Conservation (phyloP, 164 flowering plant species). For the Vitis rotundifolia region DNA sequence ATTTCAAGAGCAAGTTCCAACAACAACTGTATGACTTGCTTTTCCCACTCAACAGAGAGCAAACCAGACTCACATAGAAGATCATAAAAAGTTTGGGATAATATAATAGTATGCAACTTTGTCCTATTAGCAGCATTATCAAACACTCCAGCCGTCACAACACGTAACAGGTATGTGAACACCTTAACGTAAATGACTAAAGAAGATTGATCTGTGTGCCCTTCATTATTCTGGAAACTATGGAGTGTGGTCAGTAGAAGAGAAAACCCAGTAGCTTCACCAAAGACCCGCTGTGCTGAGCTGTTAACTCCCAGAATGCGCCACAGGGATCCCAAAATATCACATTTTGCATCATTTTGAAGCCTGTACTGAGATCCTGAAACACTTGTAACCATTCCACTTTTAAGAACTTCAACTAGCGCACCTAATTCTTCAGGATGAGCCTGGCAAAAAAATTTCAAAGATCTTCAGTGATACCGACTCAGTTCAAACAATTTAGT, state of each 20-base stretch:
- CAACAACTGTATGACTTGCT: conserved; percentile 83
- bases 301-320: conserved; percentile 81
- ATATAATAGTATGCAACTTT: conserved; percentile 66
- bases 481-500: not conserved
- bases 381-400: conserved; percentile 94
- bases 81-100: conserved; percentile 87
- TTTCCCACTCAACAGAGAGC: conserved; percentile 86
- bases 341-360: conserved; percentile 86
- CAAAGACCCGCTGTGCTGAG: conserved; percentile 89
- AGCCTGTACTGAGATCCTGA: conserved; percentile 88
- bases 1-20: conserved; percentile 95
- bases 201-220: conserved; percentile 39
- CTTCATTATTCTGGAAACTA: conserved; percentile 76
- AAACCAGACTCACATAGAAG: conserved; percentile 90
- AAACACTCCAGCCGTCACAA: conserved; percentile 80
- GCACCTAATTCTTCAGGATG: conserved; percentile 93
- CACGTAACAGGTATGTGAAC: conserved; percentile 78
- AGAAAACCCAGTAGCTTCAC: conserved; percentile 98
- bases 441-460: conserved; percentile 50
- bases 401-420: conserved; percentile 82
- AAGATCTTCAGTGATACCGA: conserved; percentile 2
- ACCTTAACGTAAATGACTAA: conserved; percentile 54
- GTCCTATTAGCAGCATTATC: conserved; percentile 74
- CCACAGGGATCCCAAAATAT: conserved; percentile 88
- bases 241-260: conserved; percentile 85